Base-by-base conservation (phyloP, 2,329 filamentous ascomycete species). In the Beauveria medogensis region DNA sequence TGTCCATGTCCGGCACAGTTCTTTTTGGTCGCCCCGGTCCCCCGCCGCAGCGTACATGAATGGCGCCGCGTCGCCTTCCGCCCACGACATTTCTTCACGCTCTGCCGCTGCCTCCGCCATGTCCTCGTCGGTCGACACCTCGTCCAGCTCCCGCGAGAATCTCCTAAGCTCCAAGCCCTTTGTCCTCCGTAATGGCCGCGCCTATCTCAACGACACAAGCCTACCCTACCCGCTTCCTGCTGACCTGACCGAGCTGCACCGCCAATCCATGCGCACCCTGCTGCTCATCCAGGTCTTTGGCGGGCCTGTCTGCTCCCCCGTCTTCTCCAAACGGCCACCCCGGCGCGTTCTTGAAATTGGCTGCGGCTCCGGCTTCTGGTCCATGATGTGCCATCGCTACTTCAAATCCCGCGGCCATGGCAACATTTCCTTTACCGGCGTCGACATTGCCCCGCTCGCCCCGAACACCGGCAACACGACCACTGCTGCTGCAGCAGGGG, bases 331-430 rank as follows among this genome's bases (percentile, higher is more conserved):
- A 64, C 84, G 84, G 52, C 86, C 90, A 22, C 92, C 92, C 0
- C 82, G 81, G 67, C 87, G 86, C 65, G 88, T 97, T 30, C 80
- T 97, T 26, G 93, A 97, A 70, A 75, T 97, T 40, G 92, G 87
- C 34, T 97, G 93, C 72, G 92, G 92, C 20, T 89, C 89, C 22
- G 93, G 86, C 26, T 90, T 95, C 70, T 97, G 92, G 92, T 92
- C 90, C 67, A 88, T 90, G 74, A 86, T 91, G 78, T 95, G 91
- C 72, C 89, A 96, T 72, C 85, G 90, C 41, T 89, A 90, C 73
- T 91, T 92, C 70, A 80, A 82, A 61, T 81, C 84, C 54, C 79
- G 83, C 60, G 91, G 91, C 16, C 82, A 89, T 69, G 75, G 80
- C 5, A 81, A 86, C 63, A 86, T 95, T 24, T 83, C 85, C 5